Conservation (phyloP, 768 basidiomycete species). For the Exidia glandulosa region DNA sequence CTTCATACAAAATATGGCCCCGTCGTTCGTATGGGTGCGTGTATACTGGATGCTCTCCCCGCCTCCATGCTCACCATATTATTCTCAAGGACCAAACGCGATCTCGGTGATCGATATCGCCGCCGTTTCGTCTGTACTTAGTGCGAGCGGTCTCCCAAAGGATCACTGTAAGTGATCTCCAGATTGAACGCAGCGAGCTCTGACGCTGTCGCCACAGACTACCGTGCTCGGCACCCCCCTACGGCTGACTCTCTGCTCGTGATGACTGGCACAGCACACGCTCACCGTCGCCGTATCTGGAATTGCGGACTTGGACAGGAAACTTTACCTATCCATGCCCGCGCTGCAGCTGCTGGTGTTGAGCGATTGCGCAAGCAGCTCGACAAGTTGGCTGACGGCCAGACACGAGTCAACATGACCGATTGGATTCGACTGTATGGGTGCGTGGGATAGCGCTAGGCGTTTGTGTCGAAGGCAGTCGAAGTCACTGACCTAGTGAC, state of each 20-base stretch:
- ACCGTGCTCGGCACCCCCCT: background rate
- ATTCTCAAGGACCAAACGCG: slow-evolving; percentile 44
- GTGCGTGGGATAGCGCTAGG: too few relatives aligned
- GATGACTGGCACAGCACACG: slow-evolving; percentile 32
- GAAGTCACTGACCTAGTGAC: too few relatives aligned
- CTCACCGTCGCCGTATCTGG: slow-evolving; percentile 36
- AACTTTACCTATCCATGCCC: slow-evolving; percentile 17
- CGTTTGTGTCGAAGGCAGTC: too few relatives aligned
- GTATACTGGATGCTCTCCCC: background rate
- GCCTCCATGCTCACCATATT: background rate
- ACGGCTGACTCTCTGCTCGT: slow-evolving; percentile 22
- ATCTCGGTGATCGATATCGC: slow-evolving; percentile 37
- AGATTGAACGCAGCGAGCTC: too few relatives aligned
- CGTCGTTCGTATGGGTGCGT: slow-evolving; percentile 27
- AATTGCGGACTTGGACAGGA: slow-evolving; percentile 35
- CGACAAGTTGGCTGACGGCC: background rate
- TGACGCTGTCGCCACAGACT: background rate
- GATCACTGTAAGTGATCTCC: slow-evolving; percentile 23
- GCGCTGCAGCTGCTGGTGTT: background rate
- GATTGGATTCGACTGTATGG: background rate
- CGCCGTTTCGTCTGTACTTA: slow-evolving; percentile 37
- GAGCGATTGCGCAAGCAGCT: background rate
- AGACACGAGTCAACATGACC: background rate
- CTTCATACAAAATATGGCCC: slow-evolving; percentile 28
- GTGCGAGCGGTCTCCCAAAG: slow-evolving; percentile 41